Evolutionary conservation across 345 rosid genomes (phyloP).

Genomic region (Salix koriyanagi): DNA sequence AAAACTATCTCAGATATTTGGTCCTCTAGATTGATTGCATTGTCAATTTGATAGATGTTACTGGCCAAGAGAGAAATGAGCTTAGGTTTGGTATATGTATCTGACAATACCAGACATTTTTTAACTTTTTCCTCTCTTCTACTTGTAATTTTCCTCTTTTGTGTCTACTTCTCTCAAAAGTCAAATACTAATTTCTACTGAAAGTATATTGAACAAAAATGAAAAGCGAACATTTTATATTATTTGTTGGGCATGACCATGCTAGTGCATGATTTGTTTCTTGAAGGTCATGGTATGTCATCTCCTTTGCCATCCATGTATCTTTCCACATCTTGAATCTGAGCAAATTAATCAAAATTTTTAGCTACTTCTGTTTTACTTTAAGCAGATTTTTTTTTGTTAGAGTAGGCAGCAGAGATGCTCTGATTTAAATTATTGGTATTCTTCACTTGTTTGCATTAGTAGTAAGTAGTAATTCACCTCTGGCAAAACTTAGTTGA

Average conservation of each 20-base stretch:
- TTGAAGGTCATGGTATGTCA: background rate
- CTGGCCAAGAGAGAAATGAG: background rate
- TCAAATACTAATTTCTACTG: background rate
- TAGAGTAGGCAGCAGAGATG: slow-evolving; percentile 7
- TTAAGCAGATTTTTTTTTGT: background rate
- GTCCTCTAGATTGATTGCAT: slow-evolving; percentile 11
- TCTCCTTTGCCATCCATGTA: background rate
- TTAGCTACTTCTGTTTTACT: background rate
- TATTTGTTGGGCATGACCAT: background rate
- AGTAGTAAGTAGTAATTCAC: background rate
- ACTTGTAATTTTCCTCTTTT: background rate
- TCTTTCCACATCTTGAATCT: background rate
- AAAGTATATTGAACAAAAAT: background rate
- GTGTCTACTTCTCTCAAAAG: background rate
- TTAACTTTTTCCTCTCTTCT: background rate
- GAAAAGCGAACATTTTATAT: background rate
- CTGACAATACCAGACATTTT: background rate
- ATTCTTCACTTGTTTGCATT: background rate
- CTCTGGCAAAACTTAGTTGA: background rate
- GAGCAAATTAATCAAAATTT: background rate
- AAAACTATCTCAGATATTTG: background rate
- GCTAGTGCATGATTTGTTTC: background rate
- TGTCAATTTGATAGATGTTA: slow-evolving; percentile 1
- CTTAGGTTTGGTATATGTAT: background rate
- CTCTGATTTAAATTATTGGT: background rate